These are phyloP conservation scores for Euphorbia corollata DNA, from an alignment of 441 rosid genomes.

Conservation along the genomic window DNA sequence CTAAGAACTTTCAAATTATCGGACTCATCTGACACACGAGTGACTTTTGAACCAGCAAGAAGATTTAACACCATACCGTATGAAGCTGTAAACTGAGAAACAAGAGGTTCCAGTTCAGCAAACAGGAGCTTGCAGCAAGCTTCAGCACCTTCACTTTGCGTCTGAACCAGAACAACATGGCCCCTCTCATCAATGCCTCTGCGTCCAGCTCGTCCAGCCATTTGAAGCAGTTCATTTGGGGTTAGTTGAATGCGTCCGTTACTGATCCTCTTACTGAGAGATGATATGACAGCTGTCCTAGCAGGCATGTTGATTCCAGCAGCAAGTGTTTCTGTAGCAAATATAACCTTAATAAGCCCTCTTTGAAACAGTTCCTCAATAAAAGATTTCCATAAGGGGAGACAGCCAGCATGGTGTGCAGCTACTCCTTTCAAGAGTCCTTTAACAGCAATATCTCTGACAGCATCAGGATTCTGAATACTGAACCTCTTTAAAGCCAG, in stretches of 20 bases:
- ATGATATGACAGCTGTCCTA: conserved; percentile 76
- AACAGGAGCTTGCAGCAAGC: conserved; percentile 81
- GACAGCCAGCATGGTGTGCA: conserved; percentile 97
- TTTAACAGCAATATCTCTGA: conserved; percentile 71
- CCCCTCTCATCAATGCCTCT: conserved; percentile 88
- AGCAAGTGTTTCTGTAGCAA: conserved; percentile 96
- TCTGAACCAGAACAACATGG: conserved; percentile 73
- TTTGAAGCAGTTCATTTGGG: conserved; percentile 82
- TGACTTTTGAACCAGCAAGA: conserved; percentile 69
- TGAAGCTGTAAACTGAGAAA: conserved; percentile 92
- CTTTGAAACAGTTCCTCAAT: conserved; percentile 84
- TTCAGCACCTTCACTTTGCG: conserved; percentile 85
- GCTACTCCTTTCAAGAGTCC: conserved; percentile 83
- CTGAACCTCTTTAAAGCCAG: conserved; percentile 74
- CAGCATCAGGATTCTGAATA: conserved; percentile 85
- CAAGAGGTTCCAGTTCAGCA: conserved; percentile 82
- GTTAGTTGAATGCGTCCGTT: conserved; percentile 62
- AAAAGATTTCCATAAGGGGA: conserved; percentile 91
- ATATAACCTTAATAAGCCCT: conserved; percentile 88
- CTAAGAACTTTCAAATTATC: conserved; percentile 40
- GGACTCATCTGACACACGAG: conserved; percentile 46
- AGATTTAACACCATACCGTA: conserved; percentile 97
- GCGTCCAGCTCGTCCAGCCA: conserved; percentile 99
- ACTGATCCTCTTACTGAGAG: conserved; percentile 68
- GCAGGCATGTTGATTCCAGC: conserved; percentile 99